These are phyloP conservation scores for Saccharomyces uvarum DNA, from an alignment of 1,139 yeast genomes.

Conservation along the genomic window DNA sequence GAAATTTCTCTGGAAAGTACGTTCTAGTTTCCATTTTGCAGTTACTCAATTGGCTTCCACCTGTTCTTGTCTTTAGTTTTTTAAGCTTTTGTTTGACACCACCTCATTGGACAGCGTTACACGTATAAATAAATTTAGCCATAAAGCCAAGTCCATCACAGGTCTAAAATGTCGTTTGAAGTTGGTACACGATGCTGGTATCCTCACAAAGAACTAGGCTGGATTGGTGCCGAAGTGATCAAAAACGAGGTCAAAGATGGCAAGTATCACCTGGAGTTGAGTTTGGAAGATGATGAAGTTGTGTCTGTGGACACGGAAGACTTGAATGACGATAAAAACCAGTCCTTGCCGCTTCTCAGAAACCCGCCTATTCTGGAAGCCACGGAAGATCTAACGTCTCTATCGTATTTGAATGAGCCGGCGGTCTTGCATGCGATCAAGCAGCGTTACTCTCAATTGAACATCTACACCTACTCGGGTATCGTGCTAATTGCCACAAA, in stretches of 20 bases:
- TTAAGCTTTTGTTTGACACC: not conserved
- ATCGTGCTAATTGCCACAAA: slow-evolving; percentile 95
- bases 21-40: not conserved
- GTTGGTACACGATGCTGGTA: slow-evolving; percentile 76
- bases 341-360: slow-evolving; percentile 63
- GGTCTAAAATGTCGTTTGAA: slow-evolving; percentile 26
- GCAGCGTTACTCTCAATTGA: slow-evolving; percentile 81
- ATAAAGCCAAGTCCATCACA: not conserved
- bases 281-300: slow-evolving; percentile 52
- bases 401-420: slow-evolving; percentile 92
- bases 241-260: slow-evolving; percentile 44
- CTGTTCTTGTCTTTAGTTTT: not conserved
- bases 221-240: slow-evolving; percentile 82
- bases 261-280: slow-evolving; percentile 52
- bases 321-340: slow-evolving; percentile 30
- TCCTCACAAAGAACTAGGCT: slow-evolving; percentile 79
- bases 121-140: not conserved
- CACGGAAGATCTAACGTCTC: slow-evolving; percentile 87
- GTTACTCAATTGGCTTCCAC: not conserved
- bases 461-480: slow-evolving; percentile 94
- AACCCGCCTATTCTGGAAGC: slow-evolving; percentile 80
- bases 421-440: slow-evolving; percentile 92
- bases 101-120: not conserved
- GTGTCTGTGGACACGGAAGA: slow-evolving; percentile 50
- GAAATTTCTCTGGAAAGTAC: not conserved